Percentiles rank a stretch among this genome's conserved stretches.
Evolutionary conservation across 208 protist species (phyloP).

Genomic region (Acanthamoeba quina): DNA sequence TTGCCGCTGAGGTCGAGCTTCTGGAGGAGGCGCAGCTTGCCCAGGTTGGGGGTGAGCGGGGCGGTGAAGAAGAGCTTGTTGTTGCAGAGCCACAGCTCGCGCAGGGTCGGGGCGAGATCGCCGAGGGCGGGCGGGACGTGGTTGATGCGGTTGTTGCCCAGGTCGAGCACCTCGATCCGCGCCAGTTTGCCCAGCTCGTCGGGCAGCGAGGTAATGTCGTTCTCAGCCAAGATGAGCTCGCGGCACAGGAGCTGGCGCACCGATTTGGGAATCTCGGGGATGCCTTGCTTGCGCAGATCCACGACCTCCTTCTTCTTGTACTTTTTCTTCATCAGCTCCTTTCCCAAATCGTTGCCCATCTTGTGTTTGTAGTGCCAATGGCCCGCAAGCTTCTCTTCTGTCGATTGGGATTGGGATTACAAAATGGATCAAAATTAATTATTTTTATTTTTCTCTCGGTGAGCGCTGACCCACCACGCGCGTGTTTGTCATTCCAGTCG

Average conservation of each 20-base stretch:
- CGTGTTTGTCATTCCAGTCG: not conserved
- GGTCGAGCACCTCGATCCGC: conserved; percentile 81
- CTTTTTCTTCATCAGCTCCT: conserved; percentile 80
- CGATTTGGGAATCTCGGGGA: conserved; percentile 80
- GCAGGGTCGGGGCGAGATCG: conserved; percentile 72
- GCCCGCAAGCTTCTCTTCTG: too few relatives aligned
- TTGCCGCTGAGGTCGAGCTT: conserved; percentile 82
- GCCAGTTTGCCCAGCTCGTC: conserved; percentile 83
- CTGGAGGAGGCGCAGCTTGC: conserved; percentile 75
- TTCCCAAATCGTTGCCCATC: conserved; percentile 73
- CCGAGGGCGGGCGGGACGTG: conserved; percentile 79
- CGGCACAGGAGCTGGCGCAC: conserved; percentile 80
- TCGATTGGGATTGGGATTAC: too few relatives aligned
- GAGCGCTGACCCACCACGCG: not conserved
- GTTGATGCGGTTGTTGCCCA: conserved; percentile 83
- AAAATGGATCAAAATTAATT: not conserved
- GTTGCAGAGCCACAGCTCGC: conserved; percentile 77
- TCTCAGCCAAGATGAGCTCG: conserved; percentile 82
- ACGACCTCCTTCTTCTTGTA: conserved; percentile 82
- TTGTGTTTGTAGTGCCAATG: not conserved
- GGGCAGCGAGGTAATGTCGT: conserved; percentile 82
- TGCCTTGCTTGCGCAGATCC: conserved; percentile 80
- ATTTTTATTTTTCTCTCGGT: not conserved
- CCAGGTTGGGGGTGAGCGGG: conserved; percentile 80
- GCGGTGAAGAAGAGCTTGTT: conserved; percentile 86